Base-by-base conservation (phyloP, 768 basidiomycete genomes). In the Hemileccinum impolitum region DNA sequence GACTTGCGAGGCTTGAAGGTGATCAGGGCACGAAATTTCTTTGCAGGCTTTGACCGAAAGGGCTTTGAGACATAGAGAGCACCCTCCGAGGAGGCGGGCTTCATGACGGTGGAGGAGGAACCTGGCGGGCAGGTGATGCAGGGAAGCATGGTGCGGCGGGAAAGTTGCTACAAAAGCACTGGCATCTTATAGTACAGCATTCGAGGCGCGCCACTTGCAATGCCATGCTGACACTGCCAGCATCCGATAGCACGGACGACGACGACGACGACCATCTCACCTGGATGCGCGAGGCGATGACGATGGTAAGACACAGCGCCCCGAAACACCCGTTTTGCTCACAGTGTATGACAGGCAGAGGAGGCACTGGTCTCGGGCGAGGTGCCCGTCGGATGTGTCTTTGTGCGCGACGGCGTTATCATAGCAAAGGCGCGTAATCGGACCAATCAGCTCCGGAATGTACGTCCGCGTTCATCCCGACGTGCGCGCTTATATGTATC, bases 351-450 rank as follows among this genome's bases (percentile, higher is more conserved):
- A 45, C 57, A 90, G 89, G 90, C 90, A 42, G 81, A 88, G 58
- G 91, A 97, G 67, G 96, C 96, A 4, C 71, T 97, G 23, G 73
- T 75, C 26, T 82, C 85, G 1, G 76, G 80, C 19, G 96, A 99
- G 70, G 96, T 98, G 5, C 96, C 96, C 1, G 94, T 99, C 1
- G 96, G 96, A 18, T 97, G 96, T 58, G 81, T 99, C 8, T 96
- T 98, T 58, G 90, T 98, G 9, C 79, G 90, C 53, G 77, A 85
- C 45, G 80, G 75, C n/a, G 62, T 59, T 26, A 75, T 90, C 51
- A 89, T 99, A 52, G 94, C 95, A 1, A 75, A 76, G 58, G 95
- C 93, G 1, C 74, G 96, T 41, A 99, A 99, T 63, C 75, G 93
- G 48, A 99, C 96, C 3, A 99, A 97, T 64, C 85, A 97, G 66